phyloP scores from a whole-genome alignment of 345 rosid genomes.

The Nephelium lappaceum region DNA sequence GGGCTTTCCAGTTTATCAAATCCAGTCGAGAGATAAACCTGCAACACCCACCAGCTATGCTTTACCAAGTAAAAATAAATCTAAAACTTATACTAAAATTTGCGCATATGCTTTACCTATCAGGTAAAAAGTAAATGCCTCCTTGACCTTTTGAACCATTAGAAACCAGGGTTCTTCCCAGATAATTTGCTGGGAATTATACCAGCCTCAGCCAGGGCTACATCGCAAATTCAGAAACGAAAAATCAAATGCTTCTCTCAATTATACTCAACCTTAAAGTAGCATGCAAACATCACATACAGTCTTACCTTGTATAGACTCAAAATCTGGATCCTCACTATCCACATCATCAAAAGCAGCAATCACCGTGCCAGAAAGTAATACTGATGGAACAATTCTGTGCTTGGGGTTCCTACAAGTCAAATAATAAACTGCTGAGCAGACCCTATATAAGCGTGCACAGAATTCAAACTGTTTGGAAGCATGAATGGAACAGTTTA shows the following conservation, averaged over 20 bases:
- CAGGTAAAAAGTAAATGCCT: slow-evolving; percentile 51
- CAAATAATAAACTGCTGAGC: slow-evolving; percentile 20
- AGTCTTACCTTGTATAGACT: slow-evolving; percentile 62
- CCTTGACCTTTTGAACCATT: slow-evolving; percentile 32
- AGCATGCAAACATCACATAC: slow-evolving; percentile 14
- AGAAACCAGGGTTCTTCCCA: slow-evolving; percentile 26
- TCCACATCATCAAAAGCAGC: slow-evolving; percentile 79
- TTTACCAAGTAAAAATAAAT: slow-evolving; percentile 9
- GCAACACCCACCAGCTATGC: slow-evolving; percentile 29
- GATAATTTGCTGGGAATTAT: slow-evolving; percentile 63
- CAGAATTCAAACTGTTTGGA: slow-evolving; percentile 6
- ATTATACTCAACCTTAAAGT: background rate
- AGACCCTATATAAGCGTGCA: slow-evolving; percentile 22
- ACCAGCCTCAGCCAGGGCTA: slow-evolving; percentile 90
- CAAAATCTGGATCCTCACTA: slow-evolving; percentile 62
- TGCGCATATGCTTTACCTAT: slow-evolving; percentile 45
- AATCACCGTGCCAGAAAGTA: slow-evolving; percentile 57
- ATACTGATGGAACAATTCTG: slow-evolving; percentile 61
- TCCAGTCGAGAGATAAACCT: slow-evolving; percentile 75
- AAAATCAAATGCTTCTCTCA: background rate
- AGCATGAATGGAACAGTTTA: background rate
- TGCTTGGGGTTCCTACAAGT: slow-evolving; percentile 65
- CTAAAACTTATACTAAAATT: background rate
- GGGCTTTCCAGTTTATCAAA: slow-evolving; percentile 84
- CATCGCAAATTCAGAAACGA: slow-evolving; percentile 26